Conservation (phyloP, 352 stramenopile species). For the Phytophthora syringae region DNA sequence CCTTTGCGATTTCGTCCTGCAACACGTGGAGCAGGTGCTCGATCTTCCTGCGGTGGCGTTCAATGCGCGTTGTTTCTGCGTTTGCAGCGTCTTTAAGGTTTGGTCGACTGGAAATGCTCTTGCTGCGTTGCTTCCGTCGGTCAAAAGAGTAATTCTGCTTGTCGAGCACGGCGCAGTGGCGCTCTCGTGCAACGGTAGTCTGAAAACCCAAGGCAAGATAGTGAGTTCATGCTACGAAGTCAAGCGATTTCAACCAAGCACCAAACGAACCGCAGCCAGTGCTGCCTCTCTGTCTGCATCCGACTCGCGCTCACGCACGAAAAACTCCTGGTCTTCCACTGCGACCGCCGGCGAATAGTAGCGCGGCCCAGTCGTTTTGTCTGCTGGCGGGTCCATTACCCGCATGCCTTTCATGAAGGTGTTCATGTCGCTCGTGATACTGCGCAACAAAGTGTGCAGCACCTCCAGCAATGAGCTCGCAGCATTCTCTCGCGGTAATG, state of each 20-base stretch:
- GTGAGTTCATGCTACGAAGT: no score
- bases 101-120: background rate
- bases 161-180: conserved; percentile 58
- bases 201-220: conserved; percentile 11
- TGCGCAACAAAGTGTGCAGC: conserved; percentile 53
- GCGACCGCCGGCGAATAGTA: conserved; percentile 40
- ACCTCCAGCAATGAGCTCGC: conserved; percentile 48
- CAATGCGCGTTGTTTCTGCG: conserved; percentile 41
- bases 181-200: conserved; percentile 43
- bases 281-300: conserved; percentile 30
- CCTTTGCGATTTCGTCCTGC: conserved; percentile 62
- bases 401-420: conserved; percentile 40
- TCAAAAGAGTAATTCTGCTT: conserved; percentile 59
- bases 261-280: conserved; percentile 35
- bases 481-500: conserved; percentile 11
- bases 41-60: conserved; percentile 62
- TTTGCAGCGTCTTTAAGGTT: conserved; percentile 9
- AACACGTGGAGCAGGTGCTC: conserved; percentile 63
- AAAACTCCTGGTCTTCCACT: conserved; percentile 44
- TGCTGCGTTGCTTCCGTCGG: conserved; percentile 26
- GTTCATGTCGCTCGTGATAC: conserved; percentile 45
- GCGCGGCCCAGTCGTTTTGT: conserved; percentile 19
- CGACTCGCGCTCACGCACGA: conserved; percentile 32
- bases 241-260: conserved; percentile 4
- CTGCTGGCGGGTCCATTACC: conserved; percentile 34